phyloP scores from a whole-genome alignment of 208 protist species.

The Acanthamoeba divionensis region DNA sequence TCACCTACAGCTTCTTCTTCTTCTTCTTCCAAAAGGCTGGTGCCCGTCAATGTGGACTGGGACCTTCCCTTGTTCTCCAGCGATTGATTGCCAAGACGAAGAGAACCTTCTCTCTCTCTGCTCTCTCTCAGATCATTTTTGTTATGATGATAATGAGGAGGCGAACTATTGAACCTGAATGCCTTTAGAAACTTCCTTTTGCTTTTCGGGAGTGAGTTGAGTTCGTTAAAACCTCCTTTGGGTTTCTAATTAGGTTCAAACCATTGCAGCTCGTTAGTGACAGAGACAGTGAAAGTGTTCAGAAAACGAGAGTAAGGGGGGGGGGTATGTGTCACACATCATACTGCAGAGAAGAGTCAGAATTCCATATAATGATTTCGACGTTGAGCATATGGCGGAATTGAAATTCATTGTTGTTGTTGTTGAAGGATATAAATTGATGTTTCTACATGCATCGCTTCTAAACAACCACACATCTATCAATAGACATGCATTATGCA shows the following conservation, averaged over 20 bases:
- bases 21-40: no score
- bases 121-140: no score
- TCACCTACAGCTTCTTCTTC: no score
- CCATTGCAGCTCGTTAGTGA: neutral
- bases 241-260: no score
- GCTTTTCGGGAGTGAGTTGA: slow-evolving; percentile 17
- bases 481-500: neutral
- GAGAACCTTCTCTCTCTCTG: no score
- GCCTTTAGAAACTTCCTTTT: slow-evolving; percentile 6
- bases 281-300: neutral
- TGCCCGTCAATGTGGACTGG: no score
- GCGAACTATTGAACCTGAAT: neutral
- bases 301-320: neutral
- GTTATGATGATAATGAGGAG: no score
- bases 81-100: no score
- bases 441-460: slow-evolving; percentile 63
- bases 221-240: no score
- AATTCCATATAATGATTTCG: slow-evolving; percentile 68
- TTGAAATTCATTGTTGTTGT: slow-evolving; percentile 60
- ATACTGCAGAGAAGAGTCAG: slow-evolving; percentile 48
- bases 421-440: slow-evolving; percentile 59
- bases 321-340: neutral
- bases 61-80: no score
- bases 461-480: slow-evolving; percentile 60
- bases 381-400: slow-evolving; percentile 66